phyloP scores from a whole-genome alignment of 352 stramenopile genomes.

The Saprolegnia diclina region DNA sequence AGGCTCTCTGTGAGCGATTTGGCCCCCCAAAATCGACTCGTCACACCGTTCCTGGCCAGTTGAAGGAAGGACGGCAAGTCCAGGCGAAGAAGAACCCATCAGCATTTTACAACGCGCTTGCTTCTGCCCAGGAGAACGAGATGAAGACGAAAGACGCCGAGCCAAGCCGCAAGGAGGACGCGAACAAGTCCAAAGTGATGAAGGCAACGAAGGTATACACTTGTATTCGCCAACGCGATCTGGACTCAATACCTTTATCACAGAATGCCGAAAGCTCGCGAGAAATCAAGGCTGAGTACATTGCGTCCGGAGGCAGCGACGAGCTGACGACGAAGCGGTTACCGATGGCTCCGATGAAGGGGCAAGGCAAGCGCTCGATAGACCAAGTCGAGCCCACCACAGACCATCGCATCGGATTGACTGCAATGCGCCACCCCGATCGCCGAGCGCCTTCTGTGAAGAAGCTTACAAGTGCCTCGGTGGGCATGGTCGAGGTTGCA shows the following conservation, averaged over 20 bases:
- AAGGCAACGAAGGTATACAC: too few relatives aligned
- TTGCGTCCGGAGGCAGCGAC: background rate
- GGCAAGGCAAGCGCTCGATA: background rate
- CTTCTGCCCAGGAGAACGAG: conserved; percentile 4
- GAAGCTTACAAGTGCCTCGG: too few relatives aligned
- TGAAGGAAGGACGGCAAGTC: background rate
- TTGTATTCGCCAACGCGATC: too few relatives aligned
- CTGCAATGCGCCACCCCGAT: too few relatives aligned
- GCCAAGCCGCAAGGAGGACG: too few relatives aligned
- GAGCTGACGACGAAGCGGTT: too few relatives aligned
- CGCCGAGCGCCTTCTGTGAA: too few relatives aligned
- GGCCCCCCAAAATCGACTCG: background rate
- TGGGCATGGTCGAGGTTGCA: background rate
- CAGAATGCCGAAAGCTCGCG: background rate
- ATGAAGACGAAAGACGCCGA: background rate
- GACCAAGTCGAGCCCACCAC: background rate
- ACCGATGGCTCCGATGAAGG: background rate
- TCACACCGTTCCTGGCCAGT: background rate
- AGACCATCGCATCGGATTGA: background rate
- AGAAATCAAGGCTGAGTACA: background rate
- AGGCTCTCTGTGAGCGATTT: background rate
- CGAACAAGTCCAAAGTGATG: too few relatives aligned
- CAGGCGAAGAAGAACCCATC: background rate
- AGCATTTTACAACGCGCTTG: conserved; percentile 15
- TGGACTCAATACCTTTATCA: too few relatives aligned